These are phyloP conservation scores for Parachaetomium inaequale DNA, from an alignment of 495 filamentous ascomycete genomes.

Conservation along the genomic window DNA sequence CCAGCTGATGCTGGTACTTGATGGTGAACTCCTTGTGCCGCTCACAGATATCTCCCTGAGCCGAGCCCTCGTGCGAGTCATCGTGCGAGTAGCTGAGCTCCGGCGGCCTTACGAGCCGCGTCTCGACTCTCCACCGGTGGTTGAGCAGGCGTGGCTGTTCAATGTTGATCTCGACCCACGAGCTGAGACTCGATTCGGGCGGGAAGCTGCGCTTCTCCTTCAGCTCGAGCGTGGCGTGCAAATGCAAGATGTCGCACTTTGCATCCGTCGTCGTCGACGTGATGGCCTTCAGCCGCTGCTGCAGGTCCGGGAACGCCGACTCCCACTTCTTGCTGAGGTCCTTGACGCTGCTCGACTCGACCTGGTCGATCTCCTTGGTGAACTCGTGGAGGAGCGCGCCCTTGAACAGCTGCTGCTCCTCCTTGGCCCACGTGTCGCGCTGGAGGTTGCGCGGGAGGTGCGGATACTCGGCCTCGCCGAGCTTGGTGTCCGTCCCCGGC, in stretches of 20 bases:
- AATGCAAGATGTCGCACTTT: slow-evolving; percentile 51
- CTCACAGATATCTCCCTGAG: slow-evolving; percentile 25
- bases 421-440: slow-evolving; percentile 35
- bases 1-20: slow-evolving; percentile 38
- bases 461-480: slow-evolving; percentile 42
- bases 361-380: slow-evolving; percentile 40
- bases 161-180: slow-evolving; percentile 47
- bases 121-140: slow-evolving; percentile 50
- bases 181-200: slow-evolving; percentile 46
- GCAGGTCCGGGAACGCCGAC: slow-evolving; percentile 41
- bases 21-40: slow-evolving; percentile 33
- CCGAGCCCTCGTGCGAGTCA: slow-evolving; percentile 23
- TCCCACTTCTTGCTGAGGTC: slow-evolving; percentile 43
- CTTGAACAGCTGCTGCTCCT: slow-evolving; percentile 34
- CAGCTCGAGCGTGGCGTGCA: slow-evolving; percentile 47
- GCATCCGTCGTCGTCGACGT: slow-evolving; percentile 32
- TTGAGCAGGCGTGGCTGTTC: slow-evolving; percentile 41
- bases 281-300: slow-evolving; percentile 38
- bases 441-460: slow-evolving; percentile 45
- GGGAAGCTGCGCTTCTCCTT: slow-evolving; percentile 46
- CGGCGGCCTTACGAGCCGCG: slow-evolving; percentile 45
- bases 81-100: slow-evolving; percentile 39
- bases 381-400: slow-evolving; percentile 47
- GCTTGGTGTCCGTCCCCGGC: slow-evolving; percentile 33
- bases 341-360: slow-evolving; percentile 41